phyloP scores from a whole-genome alignment of 73 alveolate genomes.

The Breviolum minutum region DNA sequence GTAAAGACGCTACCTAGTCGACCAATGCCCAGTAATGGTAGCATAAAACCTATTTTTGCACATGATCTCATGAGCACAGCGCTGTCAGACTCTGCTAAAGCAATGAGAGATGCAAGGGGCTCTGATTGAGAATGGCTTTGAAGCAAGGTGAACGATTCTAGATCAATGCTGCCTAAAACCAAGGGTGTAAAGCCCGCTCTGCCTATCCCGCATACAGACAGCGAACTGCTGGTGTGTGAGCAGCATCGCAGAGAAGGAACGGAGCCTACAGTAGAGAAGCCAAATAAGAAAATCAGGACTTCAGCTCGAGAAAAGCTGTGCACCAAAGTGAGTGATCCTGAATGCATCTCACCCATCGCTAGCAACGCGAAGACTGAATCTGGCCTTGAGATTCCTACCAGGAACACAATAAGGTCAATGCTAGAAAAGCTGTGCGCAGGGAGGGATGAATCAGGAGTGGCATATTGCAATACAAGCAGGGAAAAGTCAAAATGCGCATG shows the following conservation, averaged over 20 bases:
- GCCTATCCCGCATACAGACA: background rate
- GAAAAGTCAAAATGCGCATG: background rate
- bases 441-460: background rate
- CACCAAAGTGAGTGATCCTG: background rate
- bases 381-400: background rate
- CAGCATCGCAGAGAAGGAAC: background rate
- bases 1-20: slow-evolving; percentile 1
- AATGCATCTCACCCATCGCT: background rate
- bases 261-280: background rate
- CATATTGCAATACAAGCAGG: background rate
- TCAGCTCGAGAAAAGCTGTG: background rate
- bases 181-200: background rate
- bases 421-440: background rate
- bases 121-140: background rate
- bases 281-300: background rate
- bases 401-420: background rate
- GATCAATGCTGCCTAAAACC: background rate
- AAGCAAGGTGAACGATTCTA: background rate
- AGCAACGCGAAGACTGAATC: background rate
- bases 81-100: background rate
- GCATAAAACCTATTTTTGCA: background rate
- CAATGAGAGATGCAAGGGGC: background rate
- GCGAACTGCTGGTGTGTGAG: background rate
- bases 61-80: background rate
- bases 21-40: background rate